Percentiles rank a stretch among this genome's conserved stretches.
Evolutionary conservation across 1,284 basidiomycete genomes (phyloP).

Genomic region (Flammula alnicola): DNA sequence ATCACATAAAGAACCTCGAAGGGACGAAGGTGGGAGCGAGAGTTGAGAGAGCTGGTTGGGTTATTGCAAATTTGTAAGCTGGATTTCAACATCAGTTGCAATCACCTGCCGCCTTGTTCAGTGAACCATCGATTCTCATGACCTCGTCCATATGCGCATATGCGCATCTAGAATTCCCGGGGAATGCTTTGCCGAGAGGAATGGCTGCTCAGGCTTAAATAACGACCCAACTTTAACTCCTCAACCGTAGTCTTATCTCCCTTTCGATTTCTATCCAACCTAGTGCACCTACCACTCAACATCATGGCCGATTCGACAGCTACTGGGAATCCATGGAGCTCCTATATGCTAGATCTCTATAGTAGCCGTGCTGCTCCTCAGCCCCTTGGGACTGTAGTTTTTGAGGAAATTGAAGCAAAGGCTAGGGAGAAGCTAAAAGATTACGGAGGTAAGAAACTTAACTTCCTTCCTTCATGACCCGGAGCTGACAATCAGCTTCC

Average conservation of each 20-base stretch:
- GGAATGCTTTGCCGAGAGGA: background rate
- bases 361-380: conserved; percentile 39
- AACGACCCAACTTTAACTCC: no score
- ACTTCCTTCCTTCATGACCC: background rate
- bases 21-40: no score
- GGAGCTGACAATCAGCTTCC: background rate
- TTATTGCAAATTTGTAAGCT: background rate
- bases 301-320: conserved; percentile 14
- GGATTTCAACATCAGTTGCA: conserved; percentile 1
- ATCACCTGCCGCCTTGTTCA: background rate
- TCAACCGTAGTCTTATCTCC: background rate
- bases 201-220: no score
- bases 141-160: background rate
- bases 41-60: no score
- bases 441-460: conserved; percentile 38
- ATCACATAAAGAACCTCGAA: no score
- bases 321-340: conserved; percentile 37
- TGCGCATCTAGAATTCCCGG: background rate
- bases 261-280: background rate
- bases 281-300: background rate
- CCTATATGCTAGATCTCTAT: conserved; percentile 45
- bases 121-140: conserved; percentile 5
- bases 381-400: conserved; percentile 53
- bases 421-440: conserved; percentile 53
- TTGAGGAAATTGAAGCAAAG: conserved; percentile 55